phyloP scores from a whole-genome alignment of 1,284 basidiomycete species.

The Trametes versicolor region DNA sequence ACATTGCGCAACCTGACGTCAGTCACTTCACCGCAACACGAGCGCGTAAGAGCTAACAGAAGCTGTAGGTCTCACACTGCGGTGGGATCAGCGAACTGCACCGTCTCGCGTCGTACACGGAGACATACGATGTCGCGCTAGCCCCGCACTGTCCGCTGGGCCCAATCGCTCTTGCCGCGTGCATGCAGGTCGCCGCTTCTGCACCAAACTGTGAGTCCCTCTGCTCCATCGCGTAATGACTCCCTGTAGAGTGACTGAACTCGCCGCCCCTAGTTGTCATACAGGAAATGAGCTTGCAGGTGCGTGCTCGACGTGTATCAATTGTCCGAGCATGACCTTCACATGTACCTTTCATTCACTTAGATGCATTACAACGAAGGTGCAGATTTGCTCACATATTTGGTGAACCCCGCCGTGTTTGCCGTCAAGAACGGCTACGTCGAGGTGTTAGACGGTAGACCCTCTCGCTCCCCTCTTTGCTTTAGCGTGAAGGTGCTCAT shows the following conservation, averaged over 20 bases:
- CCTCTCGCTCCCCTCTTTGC: constrained; percentile 1
- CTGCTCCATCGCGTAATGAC: constrained; percentile 15
- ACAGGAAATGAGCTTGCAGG: constrained; percentile 76
- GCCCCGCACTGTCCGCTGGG: constrained; percentile 74
- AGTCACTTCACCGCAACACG: constrained; percentile 20
- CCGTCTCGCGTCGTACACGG: constrained; percentile 75
- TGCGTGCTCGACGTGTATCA: constrained; percentile 33
- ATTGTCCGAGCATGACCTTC: neutral
- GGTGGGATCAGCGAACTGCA: constrained; percentile 81
- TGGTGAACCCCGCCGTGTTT: constrained; percentile 67
- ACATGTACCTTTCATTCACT: neutral
- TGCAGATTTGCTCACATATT: constrained; percentile 76
- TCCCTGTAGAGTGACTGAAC: neutral
- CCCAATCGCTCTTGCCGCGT: constrained; percentile 80
- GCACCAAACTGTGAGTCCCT: constrained; percentile 60
- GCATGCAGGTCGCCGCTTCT: constrained; percentile 64
- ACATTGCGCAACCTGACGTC: constrained; percentile 82
- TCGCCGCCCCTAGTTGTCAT: constrained; percentile 56
- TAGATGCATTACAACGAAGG: constrained; percentile 82
- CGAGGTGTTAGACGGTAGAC: constrained; percentile 57
- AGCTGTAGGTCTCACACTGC: constrained; percentile 63
- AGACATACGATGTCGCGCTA: constrained; percentile 72
- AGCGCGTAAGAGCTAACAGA: neutral
- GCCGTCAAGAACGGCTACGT: constrained; percentile 70
- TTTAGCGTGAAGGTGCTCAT: neutral